Percentiles rank a stretch among this genome's conserved stretches.
Conservation (phyloP, 1,139 yeast genomes). For the Saccharomyces hybrid region DNA sequence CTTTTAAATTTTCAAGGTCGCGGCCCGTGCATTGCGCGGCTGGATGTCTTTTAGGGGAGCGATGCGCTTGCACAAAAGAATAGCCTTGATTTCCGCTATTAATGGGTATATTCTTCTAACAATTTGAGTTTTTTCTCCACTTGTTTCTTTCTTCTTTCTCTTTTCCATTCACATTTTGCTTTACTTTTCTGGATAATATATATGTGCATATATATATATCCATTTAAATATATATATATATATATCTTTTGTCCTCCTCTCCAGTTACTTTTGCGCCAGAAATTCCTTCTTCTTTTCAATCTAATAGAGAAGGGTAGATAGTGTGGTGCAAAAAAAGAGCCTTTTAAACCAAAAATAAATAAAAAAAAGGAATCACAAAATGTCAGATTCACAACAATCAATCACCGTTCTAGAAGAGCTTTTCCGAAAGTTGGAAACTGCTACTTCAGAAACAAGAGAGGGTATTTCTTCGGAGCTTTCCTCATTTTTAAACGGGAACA, state of each 20-base stretch:
- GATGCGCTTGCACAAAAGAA: neutral
- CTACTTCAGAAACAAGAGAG: conserved; percentile 70
- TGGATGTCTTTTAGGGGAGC: neutral
- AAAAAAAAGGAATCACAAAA: conserved; percentile 6
- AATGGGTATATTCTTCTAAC: neutral
- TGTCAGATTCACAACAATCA: conserved; percentile 38
- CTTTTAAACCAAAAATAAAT: neutral
- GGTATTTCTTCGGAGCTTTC: conserved; percentile 85
- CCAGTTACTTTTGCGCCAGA: neutral
- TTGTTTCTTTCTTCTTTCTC: neutral
- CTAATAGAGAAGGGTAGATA: neutral
- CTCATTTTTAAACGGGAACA: conserved; percentile 87
- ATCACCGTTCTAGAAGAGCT: conserved; percentile 79
- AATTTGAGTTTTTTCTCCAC: neutral
- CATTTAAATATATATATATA: too few relatives aligned
- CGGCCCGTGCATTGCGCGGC: conserved; percentile 1
- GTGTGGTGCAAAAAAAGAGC: conserved; percentile 4
- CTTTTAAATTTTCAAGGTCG: neutral
- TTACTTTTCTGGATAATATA: neutral
- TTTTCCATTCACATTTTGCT: neutral
- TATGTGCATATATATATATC: neutral
- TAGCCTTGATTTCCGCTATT: neutral
- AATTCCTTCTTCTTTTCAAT: neutral
- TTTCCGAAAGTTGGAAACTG: conserved; percentile 82
- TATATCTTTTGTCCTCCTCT: neutral